Evolutionary conservation across 352 stramenopile genomes (phyloP).

Genomic region (Pythium insidiosum): DNA sequence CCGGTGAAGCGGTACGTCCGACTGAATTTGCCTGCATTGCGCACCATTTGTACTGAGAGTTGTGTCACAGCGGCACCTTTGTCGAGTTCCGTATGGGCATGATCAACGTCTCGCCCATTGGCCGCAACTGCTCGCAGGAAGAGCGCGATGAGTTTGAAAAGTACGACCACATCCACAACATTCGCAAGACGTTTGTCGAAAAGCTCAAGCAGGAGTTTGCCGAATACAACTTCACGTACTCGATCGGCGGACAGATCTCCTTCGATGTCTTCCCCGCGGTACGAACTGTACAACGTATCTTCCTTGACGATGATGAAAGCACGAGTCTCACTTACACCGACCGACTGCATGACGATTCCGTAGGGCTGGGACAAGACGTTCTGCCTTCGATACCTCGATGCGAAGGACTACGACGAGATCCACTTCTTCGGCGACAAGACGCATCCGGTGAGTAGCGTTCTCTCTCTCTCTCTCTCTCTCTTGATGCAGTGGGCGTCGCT

Average conservation of each 20-base stretch:
- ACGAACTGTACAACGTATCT: slow-evolving; percentile 13
- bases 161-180: slow-evolving; percentile 92
- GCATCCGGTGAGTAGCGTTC: slow-evolving; percentile 48
- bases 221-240: slow-evolving; percentile 96
- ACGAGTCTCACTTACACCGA: no score
- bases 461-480: not conserved
- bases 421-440: slow-evolving; percentile 99
- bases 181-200: slow-evolving; percentile 95
- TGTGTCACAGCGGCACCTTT: slow-evolving; percentile 96
- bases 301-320: not conserved
- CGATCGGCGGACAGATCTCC: slow-evolving; percentile 96
- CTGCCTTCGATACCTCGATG: slow-evolving; percentile 91
- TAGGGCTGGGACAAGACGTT: slow-evolving; percentile 99
- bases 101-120: slow-evolving; percentile 99
- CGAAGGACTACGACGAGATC: slow-evolving; percentile 97
- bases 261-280: slow-evolving; percentile 96
- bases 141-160: slow-evolving; percentile 98
- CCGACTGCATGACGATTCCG: no score
- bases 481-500: not conserved
- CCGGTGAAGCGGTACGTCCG: slow-evolving; percentile 91
- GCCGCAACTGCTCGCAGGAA: slow-evolving; percentile 96
- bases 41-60: no score
- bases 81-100: slow-evolving; percentile 99
- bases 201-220: slow-evolving; percentile 92
- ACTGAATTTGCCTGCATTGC: slow-evolving; percentile 1